Evolutionary conservation across 1,284 basidiomycete genomes (phyloP), one percentile per base, ranked within the genome.

Genomic region (Microbotryomycetes sp.): DNA sequence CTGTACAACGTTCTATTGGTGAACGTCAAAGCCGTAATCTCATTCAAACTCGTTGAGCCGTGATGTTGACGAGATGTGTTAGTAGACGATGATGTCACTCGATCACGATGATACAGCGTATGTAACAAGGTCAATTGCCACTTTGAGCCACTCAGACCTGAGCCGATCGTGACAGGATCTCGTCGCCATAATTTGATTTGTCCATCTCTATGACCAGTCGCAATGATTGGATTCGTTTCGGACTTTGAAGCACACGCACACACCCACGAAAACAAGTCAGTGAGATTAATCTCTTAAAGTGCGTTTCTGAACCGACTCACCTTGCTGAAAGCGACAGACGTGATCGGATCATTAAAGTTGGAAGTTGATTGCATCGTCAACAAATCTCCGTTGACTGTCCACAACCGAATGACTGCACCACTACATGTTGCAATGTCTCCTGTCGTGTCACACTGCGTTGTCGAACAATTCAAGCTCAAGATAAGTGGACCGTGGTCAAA

Each of bases 371-470:
- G 49, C 7, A 5, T 45, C 16, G 58, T 54, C 16, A 63, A 49
- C 0, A 60, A 57, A 4, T 36, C 32, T 0, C 82, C 89, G 69
- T 92, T 92, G 77, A 92, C 82, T 1, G 87, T 91, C 74, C 91
- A 88, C 14, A 92, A 73, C 71, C 83, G 84, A 4, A 92, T 76
- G 49, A 82, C 82, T 2, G 80, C 76, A 22, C 80, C 77, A 2
- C 88, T 89, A 66, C 86, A 90, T 0, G 89, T 88, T 1, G 88
- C 88, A 56, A 92, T 84, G 72, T 87, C 85, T 6, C 90, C 89
- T 4, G 57, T 63, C 0, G 57, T 59, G 16, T 56, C 53, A 54
- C 58, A 55, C 88, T 89, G 65, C 6, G n/a, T n/a, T n/a, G 36
- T 3, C 48, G 56, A 49, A 63, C 32, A 49, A 23, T 45, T 53